These are phyloP conservation scores for Lasiodiplodia theobromae DNA, from an alignment of 2,329 filamentous ascomycete species.

Conservation along the genomic window DNA sequence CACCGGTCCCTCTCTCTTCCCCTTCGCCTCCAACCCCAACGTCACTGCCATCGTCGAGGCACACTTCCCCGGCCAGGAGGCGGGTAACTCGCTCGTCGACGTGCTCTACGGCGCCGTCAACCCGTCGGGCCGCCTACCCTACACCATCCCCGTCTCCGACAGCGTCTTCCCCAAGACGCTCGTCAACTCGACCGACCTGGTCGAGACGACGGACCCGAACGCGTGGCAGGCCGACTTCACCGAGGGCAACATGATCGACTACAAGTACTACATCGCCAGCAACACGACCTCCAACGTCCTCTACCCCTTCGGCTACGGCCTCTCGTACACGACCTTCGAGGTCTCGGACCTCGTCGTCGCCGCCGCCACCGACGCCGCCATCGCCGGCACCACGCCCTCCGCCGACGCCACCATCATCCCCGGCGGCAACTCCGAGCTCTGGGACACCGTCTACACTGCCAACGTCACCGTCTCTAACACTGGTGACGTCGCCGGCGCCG, in stretches of 20 bases:
- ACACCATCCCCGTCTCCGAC: slow-evolving; percentile 48
- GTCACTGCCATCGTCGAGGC: slow-evolving; percentile 50
- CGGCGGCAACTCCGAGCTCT: slow-evolving; percentile 65
- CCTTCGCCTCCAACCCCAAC: slow-evolving; percentile 48
- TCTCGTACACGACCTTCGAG: slow-evolving; percentile 48
- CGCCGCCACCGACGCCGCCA: neutral
- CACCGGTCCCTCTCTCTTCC: slow-evolving; percentile 51
- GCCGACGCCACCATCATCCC: slow-evolving; percentile 35
- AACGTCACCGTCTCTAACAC: slow-evolving; percentile 60
- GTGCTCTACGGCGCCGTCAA: slow-evolving; percentile 49
- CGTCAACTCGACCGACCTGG: slow-evolving; percentile 45
- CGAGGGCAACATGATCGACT: slow-evolving; percentile 62
- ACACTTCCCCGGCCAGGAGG: slow-evolving; percentile 52
- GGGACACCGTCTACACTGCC: slow-evolving; percentile 54
- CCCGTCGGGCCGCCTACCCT: slow-evolving; percentile 48
- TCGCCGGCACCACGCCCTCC: slow-evolving; percentile 28
- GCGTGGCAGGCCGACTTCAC: slow-evolving; percentile 59
- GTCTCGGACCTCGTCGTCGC: slow-evolving; percentile 27
- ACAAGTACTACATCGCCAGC: slow-evolving; percentile 57
- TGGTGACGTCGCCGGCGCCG: slow-evolving; percentile 55
- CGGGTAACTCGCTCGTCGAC: slow-evolving; percentile 50
- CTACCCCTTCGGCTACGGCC: slow-evolving; percentile 48
- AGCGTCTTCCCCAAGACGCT: slow-evolving; percentile 40
- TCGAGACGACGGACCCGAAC: slow-evolving; percentile 42
- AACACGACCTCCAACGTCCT: slow-evolving; percentile 36